Conservation (phyloP, 2,329 filamentous ascomycete genomes). For the Stagonosporopsis tanaceti region DNA sequence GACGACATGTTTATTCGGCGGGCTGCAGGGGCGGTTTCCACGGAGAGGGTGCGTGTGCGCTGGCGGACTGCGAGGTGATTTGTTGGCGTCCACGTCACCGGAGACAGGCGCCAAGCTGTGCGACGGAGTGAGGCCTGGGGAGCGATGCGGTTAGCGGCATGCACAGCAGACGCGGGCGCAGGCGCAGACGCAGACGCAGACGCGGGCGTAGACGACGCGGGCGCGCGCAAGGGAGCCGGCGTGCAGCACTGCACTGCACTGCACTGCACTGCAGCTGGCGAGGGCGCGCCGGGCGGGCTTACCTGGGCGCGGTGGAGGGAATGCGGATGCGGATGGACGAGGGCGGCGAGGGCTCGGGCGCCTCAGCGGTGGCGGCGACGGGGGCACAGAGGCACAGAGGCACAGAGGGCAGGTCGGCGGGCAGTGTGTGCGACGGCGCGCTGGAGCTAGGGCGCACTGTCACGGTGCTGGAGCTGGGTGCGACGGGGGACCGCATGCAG, state of each 20-base stretch:
- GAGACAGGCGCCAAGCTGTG: slow-evolving; percentile 42
- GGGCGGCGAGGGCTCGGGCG: no score
- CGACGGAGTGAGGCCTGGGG: slow-evolving; percentile 25
- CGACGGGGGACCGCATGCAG: slow-evolving; percentile 23
- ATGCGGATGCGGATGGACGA: no score
- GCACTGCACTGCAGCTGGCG: no score
- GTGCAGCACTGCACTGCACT: no score
- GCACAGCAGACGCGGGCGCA: neutral
- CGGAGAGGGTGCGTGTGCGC: slow-evolving; percentile 58
- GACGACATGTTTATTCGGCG: slow-evolving; percentile 92
- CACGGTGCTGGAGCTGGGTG: neutral
- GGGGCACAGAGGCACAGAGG: no score
- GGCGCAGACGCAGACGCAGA: slow-evolving; percentile 4
- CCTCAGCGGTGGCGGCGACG: no score
- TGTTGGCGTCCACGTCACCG: slow-evolving; percentile 53
- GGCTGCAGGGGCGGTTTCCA: slow-evolving; percentile 52
- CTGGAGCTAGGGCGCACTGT: neutral
- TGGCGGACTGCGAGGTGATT: slow-evolving; percentile 47
- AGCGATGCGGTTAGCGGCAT: no score
- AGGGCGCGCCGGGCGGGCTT: no score
- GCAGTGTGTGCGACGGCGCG: slow-evolving; percentile 22
- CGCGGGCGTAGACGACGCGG: neutral
- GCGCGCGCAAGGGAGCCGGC: no score
- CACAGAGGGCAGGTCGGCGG: no score
- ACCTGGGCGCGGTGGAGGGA: no score